Percentiles rank a stretch among this genome's conserved stretches.
Conservation (phyloP, 2,329 filamentous ascomycete species). For the Phialophora chinensis region DNA sequence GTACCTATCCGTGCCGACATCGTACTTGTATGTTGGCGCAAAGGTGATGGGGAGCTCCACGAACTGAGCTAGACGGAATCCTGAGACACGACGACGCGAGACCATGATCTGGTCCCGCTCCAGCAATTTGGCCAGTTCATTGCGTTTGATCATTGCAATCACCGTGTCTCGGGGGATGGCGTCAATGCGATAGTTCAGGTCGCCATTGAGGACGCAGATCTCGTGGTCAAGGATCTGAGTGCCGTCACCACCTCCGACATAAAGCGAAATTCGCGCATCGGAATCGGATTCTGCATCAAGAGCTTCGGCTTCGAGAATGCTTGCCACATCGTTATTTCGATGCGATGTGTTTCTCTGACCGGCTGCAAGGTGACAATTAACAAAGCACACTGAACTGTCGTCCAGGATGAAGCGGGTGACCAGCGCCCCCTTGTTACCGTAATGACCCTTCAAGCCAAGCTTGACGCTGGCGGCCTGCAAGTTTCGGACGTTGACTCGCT, state of each 20-base stretch:
- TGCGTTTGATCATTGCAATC: slow-evolving; percentile 78
- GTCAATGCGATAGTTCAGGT: slow-evolving; percentile 98
- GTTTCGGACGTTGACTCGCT: slow-evolving; percentile 77
- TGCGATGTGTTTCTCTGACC: slow-evolving; percentile 89
- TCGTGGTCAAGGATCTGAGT: slow-evolving; percentile 96
- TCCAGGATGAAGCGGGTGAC: slow-evolving; percentile 91
- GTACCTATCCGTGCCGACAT: slow-evolving; percentile 92
- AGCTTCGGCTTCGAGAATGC: slow-evolving; percentile 79
- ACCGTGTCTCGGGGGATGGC: slow-evolving; percentile 95
- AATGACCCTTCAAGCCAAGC: slow-evolving; percentile 90
- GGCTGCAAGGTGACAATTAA: slow-evolving; percentile 96
- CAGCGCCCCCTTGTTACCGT: slow-evolving; percentile 96
- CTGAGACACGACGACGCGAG: slow-evolving; percentile 84
- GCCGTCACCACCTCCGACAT: slow-evolving; percentile 89
- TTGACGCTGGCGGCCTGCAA: slow-evolving; percentile 85
- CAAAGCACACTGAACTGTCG: slow-evolving; percentile 91
- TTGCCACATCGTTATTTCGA: slow-evolving; percentile 89
- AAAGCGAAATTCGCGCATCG: slow-evolving; percentile 74
- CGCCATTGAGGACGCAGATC: slow-evolving; percentile 94
- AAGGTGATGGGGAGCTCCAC: slow-evolving; percentile 91
- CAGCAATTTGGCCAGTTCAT: slow-evolving; percentile 82
- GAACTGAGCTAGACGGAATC: slow-evolving; percentile 86
- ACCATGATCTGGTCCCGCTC: slow-evolving; percentile 93
- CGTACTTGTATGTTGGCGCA: slow-evolving; percentile 97
- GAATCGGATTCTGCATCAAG: slow-evolving; percentile 76